phyloP scores from a whole-genome alignment of 2,329 filamentous ascomycete genomes.

The Fusarium dimerum region DNA sequence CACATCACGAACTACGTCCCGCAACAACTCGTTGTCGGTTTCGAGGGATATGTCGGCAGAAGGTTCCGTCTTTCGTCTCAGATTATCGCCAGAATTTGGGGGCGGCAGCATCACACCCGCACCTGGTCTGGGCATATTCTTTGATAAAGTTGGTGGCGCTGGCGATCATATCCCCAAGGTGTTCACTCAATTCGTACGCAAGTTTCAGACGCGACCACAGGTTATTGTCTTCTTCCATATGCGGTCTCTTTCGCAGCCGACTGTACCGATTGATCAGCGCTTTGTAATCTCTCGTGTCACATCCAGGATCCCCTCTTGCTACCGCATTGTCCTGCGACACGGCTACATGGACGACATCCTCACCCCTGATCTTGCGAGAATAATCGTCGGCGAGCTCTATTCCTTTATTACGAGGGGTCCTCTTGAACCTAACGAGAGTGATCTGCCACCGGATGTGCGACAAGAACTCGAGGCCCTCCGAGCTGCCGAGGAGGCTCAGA shows the following conservation, averaged over 20 bases:
- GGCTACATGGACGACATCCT: slow-evolving; percentile 74
- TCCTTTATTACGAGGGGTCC: slow-evolving; percentile 46
- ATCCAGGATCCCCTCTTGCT: slow-evolving; percentile 59
- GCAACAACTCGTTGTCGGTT: slow-evolving; percentile 27
- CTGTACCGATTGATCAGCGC: slow-evolving; percentile 49
- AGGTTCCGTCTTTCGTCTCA: slow-evolving; percentile 19
- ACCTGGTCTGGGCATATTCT: slow-evolving; percentile 69
- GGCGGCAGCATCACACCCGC: slow-evolving; percentile 47
- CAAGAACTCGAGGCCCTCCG: slow-evolving; percentile 47
- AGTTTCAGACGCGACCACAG: slow-evolving; percentile 67
- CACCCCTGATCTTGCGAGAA: slow-evolving; percentile 59
- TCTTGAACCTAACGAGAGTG: slow-evolving; percentile 25
- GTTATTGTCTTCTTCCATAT: slow-evolving; percentile 76
- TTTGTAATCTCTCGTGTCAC: slow-evolving; percentile 46
- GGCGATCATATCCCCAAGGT: slow-evolving; percentile 42
- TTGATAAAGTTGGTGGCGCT: slow-evolving; percentile 74
- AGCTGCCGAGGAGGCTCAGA: slow-evolving; percentile 47
- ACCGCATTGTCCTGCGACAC: slow-evolving; percentile 68
- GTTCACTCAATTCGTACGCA: slow-evolving; percentile 72
- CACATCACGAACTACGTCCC: slow-evolving; percentile 15
- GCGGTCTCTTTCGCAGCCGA: slow-evolving; percentile 61
- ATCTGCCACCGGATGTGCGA: slow-evolving; percentile 26
- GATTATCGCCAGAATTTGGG: slow-evolving; percentile 41
- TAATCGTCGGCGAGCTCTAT: slow-evolving; percentile 61
- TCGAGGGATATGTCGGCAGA: slow-evolving; percentile 15